Conservation (phyloP, 108 stramenopile genomes). For the Pseudonitzschia pungens region DNA sequence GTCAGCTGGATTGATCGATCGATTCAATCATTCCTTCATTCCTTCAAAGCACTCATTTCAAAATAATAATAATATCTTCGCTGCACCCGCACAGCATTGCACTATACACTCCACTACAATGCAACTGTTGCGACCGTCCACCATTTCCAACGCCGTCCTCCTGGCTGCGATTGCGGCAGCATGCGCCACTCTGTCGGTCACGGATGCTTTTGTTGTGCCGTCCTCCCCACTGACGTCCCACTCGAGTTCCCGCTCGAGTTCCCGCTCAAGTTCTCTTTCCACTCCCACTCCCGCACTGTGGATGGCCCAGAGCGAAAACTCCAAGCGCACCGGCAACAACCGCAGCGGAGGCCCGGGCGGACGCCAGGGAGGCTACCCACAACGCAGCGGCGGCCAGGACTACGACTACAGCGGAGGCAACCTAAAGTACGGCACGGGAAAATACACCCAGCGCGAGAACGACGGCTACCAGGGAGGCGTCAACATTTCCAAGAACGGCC, state of each 20-base stretch:
- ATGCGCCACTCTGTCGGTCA: not conserved
- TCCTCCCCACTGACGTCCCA: not conserved
- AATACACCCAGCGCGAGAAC: conserved; percentile 16
- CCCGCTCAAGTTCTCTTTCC: no score
- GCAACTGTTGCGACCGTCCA: not conserved
- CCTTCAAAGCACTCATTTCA: no score
- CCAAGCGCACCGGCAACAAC: not conserved
- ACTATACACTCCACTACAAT: no score
- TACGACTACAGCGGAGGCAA: conserved; percentile 17
- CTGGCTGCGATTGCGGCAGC: not conserved
- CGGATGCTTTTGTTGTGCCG: not conserved
- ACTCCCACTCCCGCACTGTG: not conserved
- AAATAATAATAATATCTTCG: no score
- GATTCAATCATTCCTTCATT: no score
- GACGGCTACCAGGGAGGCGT: conserved; percentile 14
- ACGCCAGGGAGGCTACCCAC: not conserved
- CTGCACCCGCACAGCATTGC: no score
- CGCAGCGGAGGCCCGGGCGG: not conserved
- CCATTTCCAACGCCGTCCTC: not conserved
- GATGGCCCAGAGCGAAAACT: conserved; percentile 8
- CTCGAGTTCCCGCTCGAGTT: not conserved
- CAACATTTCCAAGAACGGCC: conserved; percentile 20
- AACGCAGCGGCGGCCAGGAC: not conserved
- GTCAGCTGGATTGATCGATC: no score
- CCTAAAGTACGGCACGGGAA: conserved; percentile 11